Evolutionary conservation across 2,329 filamentous ascomycete species (phyloP).

Genomic region (Penicillium sclerotigenum): DNA sequence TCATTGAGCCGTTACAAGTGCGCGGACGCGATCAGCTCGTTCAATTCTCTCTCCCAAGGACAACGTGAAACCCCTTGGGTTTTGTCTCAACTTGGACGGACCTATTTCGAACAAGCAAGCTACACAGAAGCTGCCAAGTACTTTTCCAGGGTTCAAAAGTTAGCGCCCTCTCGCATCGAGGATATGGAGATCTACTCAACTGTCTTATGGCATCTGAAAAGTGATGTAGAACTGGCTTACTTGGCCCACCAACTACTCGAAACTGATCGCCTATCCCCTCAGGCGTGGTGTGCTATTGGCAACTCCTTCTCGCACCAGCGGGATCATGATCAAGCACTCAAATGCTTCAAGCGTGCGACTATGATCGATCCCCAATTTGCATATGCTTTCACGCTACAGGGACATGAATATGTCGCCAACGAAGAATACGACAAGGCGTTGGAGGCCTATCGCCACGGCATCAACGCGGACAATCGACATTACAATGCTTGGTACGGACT

Average conservation of each 20-base stretch:
- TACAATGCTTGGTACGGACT: constrained; percentile 98
- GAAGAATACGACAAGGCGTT: constrained; percentile 97
- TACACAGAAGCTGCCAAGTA: constrained; percentile 84
- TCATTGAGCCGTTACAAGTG: constrained; percentile 76
- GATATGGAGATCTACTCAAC: constrained; percentile 99
- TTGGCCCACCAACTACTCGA: constrained; percentile 88
- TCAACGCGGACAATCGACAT: constrained; percentile 80
- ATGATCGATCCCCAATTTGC: constrained; percentile 87
- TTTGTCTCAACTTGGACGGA: constrained; percentile 82
- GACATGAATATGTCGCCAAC: constrained; percentile 91
- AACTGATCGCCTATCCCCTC: constrained; percentile 79
- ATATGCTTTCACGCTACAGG: constrained; percentile 92
- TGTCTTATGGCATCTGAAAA: constrained; percentile 96
- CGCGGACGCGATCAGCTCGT: constrained; percentile 70
- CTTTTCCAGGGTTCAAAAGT: constrained; percentile 73
- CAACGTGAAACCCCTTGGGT: constrained; percentile 95
- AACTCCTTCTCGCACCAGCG: constrained; percentile 91
- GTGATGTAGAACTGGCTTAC: constrained; percentile 86
- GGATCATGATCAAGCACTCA: constrained; percentile 90
- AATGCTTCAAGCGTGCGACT: constrained; percentile 91
- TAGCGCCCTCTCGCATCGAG: constrained; percentile 78
- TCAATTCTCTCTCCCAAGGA: constrained; percentile 64
- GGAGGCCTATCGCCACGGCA: constrained; percentile 78
- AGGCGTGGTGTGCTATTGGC: constrained; percentile 93
- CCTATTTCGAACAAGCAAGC: constrained; percentile 83